Evolutionary conservation across 1,284 basidiomycete genomes (phyloP).

Genomic region (Ceratobasidium papillatum): DNA sequence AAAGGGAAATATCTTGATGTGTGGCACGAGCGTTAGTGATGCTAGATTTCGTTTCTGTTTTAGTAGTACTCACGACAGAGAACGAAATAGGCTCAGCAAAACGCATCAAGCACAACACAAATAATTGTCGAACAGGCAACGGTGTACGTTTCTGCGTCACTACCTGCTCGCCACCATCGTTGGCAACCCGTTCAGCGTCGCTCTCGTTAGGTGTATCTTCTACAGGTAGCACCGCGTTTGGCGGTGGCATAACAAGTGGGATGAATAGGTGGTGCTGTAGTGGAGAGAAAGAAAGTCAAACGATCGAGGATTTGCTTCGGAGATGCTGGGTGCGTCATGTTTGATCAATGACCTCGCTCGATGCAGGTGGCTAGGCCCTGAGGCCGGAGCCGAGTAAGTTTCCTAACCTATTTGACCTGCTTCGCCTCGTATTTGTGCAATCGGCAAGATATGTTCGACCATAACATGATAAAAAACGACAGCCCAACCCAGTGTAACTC

Average conservation of each 20-base stretch:
- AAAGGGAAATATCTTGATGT: slow-evolving; percentile 17
- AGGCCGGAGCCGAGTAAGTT: not conserved
- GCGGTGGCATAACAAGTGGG: not conserved
- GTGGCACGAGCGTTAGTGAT: not conserved
- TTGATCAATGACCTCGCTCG: not conserved
- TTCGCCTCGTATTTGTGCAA: not conserved
- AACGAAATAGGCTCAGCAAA: slow-evolving; percentile 50
- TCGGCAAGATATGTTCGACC: not conserved
- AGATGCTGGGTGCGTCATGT: not conserved
- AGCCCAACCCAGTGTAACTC: not conserved
- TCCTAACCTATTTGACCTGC: not conserved
- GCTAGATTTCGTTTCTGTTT: not conserved
- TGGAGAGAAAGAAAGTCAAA: not conserved
- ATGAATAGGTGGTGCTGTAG: not conserved
- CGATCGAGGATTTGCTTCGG: not conserved
- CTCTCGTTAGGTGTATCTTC: not conserved
- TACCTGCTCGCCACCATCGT: not conserved
- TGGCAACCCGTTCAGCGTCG: not conserved
- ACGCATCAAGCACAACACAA: slow-evolving; percentile 53
- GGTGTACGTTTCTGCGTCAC: slow-evolving; percentile 40
- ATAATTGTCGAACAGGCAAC: slow-evolving; percentile 51
- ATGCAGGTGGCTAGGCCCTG: not conserved
- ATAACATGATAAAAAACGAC: too few relatives aligned
- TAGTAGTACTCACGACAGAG: slow-evolving; percentile 30
- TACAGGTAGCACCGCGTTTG: not conserved